These are phyloP conservation scores for Dissophora globulifera DNA, from an alignment of 192 early-diverging fungal species.

Conservation along the genomic window DNA sequence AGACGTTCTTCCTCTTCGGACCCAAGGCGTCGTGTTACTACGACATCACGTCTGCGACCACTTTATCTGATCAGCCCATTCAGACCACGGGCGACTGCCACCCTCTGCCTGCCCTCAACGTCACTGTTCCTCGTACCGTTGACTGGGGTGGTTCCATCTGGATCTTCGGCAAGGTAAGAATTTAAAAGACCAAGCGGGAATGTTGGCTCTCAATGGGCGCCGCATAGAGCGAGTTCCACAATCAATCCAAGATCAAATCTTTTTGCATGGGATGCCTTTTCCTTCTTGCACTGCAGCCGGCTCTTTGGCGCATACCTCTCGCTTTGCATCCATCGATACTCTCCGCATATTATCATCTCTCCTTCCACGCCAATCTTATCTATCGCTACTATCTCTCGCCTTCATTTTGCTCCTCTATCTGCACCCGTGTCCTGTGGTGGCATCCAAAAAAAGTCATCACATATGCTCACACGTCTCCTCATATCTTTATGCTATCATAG, in stretches of 20 bases:
- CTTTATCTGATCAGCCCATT: slow-evolving; percentile 25
- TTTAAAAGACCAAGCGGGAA: too few species aligned
- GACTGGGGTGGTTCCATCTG: slow-evolving; percentile 36
- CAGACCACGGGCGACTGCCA: slow-evolving; percentile 28
- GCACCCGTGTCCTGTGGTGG: too few species aligned
- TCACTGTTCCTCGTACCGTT: slow-evolving; percentile 22
- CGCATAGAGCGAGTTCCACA: background rate
- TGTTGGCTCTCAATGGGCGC: background rate
- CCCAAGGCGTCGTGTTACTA: slow-evolving; percentile 39
- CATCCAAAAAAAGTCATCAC: too few species aligned
- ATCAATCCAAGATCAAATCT: slow-evolving; percentile 6
- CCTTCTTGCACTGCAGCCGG: background rate
- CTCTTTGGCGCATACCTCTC: background rate
- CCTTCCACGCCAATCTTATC: background rate
- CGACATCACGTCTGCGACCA: slow-evolving; percentile 22
- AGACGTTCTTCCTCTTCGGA: slow-evolving; percentile 50
- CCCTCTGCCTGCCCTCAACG: slow-evolving; percentile 26
- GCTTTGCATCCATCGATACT: background rate
- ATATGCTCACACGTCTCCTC: too few species aligned
- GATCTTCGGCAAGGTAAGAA: slow-evolving; percentile 47
- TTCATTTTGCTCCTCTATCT: background rate
- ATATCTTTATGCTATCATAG: slow-evolving; percentile 8
- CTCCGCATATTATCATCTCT: background rate
- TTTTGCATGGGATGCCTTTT: too few species aligned
- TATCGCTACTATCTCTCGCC: background rate